Evolutionary conservation across 495 filamentous ascomycete species (phyloP).

Genomic region (Chaetomidium leptoderma): DNA sequence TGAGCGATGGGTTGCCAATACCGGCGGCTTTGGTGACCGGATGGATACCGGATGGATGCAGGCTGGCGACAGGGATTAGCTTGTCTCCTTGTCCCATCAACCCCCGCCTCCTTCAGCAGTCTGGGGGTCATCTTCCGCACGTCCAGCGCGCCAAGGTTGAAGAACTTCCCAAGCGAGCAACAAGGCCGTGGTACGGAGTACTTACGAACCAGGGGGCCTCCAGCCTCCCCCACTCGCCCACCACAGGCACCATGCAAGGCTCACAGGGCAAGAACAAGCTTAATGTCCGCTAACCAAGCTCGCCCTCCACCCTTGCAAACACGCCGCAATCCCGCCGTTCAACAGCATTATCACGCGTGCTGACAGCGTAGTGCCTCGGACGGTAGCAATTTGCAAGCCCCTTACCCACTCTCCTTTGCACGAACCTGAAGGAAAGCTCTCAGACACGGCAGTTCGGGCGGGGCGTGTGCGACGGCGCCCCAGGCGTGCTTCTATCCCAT

Average conservation of each 20-base stretch:
- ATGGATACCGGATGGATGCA: background rate
- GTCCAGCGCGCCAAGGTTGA: background rate
- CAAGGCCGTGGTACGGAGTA: background rate
- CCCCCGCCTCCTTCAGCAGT: background rate
- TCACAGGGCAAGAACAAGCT: constrained; percentile 9
- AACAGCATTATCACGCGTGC: background rate
- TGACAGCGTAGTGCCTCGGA: background rate
- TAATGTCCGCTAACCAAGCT: background rate
- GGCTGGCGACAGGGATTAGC: background rate
- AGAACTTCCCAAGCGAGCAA: constrained; percentile 1
- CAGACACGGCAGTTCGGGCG: background rate
- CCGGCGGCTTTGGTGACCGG: no score
- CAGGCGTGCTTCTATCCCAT: constrained; percentile 8
- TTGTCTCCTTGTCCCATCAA: background rate
- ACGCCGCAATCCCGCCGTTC: background rate
- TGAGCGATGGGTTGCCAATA: background rate
- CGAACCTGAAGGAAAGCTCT: background rate
- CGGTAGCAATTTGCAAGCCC: background rate
- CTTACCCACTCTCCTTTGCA: background rate
- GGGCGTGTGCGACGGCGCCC: background rate
- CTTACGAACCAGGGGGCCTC: background rate
- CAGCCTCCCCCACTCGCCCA: constrained; percentile 3
- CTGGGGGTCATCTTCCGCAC: background rate
- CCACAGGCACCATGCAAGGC: background rate
- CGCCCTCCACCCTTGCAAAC: background rate